Evolutionary conservation across 352 stramenopile species (phyloP), one percentile per base, ranked within the genome.

Genomic region (Globisporangium barbulae): DNA sequence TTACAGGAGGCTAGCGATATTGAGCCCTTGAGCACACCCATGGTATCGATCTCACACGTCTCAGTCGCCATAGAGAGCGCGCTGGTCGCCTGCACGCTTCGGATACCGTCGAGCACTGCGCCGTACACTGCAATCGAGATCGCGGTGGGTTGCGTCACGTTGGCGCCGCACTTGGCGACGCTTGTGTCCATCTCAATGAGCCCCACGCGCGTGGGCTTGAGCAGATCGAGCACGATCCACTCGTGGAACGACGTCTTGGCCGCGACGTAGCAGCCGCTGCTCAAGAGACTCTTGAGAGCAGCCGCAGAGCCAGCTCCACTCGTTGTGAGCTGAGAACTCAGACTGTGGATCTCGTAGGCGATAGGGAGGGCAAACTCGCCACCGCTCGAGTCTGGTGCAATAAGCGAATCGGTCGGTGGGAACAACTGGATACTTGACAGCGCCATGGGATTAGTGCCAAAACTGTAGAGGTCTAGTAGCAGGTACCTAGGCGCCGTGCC

Each of bases 211-310:
- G 76, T 75, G 10, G 72, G 79, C 5, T 53, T 47, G 13, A 59
- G 35, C 2, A 93, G 68, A 47, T 87, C 79, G 12, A 93, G 53
- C 13, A 93, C 70, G 2, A 93, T 61, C 82, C 82, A 93, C 57
- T 93, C 84, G 28, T 85, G 82, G 22, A 73, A 82, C 0, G 80
- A 83, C 0, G 77, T 37, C 4, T 42, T 49, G 7, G 57, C 61
- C 5, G 73, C 70, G 4, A 86, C 54, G 48, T 89, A 93, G 48
- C 82, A 93, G 9, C 65, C 55, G 7, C 53, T 67, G 0, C 41
- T 63, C 2, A 2, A 53, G 56, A 69, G 50, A 12, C 67, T 75
- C 13, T 70, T 53, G 2, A 91, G 52, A 0, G 75, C 61, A 7
- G 31, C 59, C 0, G 76, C 76, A 25, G 82, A 85, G 0, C 78